A percentile compares a stretch with the other conserved stretches of the same genome.
Conservation (phyloP, 169 alveolate genomes). For the Plasmodium inui region DNA sequence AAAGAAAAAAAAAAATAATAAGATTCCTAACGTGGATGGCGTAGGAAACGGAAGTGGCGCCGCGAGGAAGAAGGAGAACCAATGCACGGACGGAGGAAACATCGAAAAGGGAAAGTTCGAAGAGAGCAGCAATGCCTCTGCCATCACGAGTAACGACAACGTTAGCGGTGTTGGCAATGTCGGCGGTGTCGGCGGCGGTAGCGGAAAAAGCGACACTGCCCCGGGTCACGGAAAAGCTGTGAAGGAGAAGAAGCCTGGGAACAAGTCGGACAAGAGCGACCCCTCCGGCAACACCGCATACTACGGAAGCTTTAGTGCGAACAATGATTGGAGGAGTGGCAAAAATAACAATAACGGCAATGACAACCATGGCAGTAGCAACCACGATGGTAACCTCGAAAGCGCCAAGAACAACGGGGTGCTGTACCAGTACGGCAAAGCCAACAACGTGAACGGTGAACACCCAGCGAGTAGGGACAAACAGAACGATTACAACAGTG, state of each 20-base stretch:
- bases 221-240: constrained; percentile 11
- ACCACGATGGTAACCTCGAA: background rate
- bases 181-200: background rate
- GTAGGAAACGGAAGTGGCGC: background rate
- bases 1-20: constrained; percentile 11
- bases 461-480: background rate
- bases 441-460: background rate
- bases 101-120: constrained; percentile 11
- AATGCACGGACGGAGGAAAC: background rate
- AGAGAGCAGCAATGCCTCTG: background rate
- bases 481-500: background rate
- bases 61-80: constrained; percentile 4
- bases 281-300: background rate
- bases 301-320: background rate
- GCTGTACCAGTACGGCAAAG: background rate
- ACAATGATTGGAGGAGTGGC: constrained; percentile 53
- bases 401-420: background rate
- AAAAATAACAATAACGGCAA: constrained; percentile 7
- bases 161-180: background rate
- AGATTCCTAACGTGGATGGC: background rate
- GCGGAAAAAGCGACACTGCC: background rate
- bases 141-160: background rate
- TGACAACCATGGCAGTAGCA: background rate
- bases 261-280: constrained; percentile 16
- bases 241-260: constrained; percentile 10